Evolutionary conservation across 768 basidiomycete genomes (phyloP).

Genomic region (Lentinula raphanica): DNA sequence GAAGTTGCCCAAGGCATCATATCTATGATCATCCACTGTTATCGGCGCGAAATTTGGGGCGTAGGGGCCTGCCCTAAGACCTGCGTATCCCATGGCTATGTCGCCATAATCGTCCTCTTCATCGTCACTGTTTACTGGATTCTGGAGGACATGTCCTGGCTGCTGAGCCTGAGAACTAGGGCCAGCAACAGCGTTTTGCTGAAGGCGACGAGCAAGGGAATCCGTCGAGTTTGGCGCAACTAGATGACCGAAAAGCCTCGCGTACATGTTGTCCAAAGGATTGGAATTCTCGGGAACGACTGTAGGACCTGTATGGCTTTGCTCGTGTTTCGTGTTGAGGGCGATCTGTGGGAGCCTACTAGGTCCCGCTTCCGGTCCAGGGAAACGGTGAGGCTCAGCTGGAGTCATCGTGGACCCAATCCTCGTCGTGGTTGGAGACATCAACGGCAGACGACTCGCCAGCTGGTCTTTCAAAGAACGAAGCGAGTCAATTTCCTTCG

Average conservation of each 20-base stretch:
- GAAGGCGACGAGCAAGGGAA: background rate
- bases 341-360: background rate
- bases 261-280: background rate
- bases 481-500: background rate
- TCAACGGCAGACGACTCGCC: background rate
- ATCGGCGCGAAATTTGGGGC: conserved; percentile 19
- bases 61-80: background rate
- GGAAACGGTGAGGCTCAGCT: background rate
- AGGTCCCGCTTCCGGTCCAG: background rate
- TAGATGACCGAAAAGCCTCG: background rate
- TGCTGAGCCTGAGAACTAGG: background rate
- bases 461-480: background rate
- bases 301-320: background rate
- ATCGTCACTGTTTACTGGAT: background rate
- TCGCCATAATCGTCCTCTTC: background rate
- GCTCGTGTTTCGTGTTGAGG: background rate
- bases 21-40: conserved; percentile 20
- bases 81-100: background rate
- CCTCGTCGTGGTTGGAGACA: background rate
- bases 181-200: background rate
- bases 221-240: background rate
- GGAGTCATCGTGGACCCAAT: background rate
- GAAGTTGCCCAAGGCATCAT: conserved; percentile 41
- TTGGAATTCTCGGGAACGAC: background rate
- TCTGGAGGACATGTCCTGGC: background rate